Base-by-base conservation (phyloP, 1,284 basidiomycete species). In the Fomitopsis betulina region DNA sequence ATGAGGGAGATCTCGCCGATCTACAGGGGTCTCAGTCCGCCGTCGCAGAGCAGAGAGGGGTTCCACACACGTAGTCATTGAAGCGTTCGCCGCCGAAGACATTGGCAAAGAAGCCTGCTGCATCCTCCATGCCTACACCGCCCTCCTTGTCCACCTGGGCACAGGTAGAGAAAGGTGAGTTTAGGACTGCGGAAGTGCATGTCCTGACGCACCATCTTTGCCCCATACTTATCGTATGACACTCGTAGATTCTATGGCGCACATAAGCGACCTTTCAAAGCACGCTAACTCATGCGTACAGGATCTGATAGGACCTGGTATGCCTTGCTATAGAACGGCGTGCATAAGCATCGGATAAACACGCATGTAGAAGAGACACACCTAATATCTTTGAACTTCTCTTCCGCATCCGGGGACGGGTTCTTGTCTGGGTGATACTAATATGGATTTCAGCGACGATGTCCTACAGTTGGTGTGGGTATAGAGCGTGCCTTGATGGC, bases 371-470 rank as follows among this genome's bases (percentile, higher is more conserved):
- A 30, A 23, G 5, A 13, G 45, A 60, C 66, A 54, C 69, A 89
- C 87, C 91, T 93, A 68, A 97, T 92, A 55, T 96, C 92, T 75
- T 97, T 95, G 79, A 98, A 97, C 77, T 87, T 94, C 70, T 91
- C 87, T 71, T 94, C 93, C 6, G 94, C 94, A 69, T 93, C 92
- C 23, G 86, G 81, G 1, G 91, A 89, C 13, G 84, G 81, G 70
- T 98, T 97, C 82, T 96, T 96, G 77, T 97, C 94, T 10, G 94
- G 94, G 71, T 96, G 94, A 70, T 89, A 96, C 91, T 94, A 63
- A 40, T 10, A 13, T 21, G 8, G 27, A 30, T 5, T 2, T 12
- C 33, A 30, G 12, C 30, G 15, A 9, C n/a, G 45, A 15, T 13
- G 13, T 23, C 12, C 21, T 37, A 15, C 19, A 43, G 21, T 38